These are phyloP conservation scores for Setaria viridis DNA, from an alignment of 202 grass and related monocot species.

Conservation along the genomic window DNA sequence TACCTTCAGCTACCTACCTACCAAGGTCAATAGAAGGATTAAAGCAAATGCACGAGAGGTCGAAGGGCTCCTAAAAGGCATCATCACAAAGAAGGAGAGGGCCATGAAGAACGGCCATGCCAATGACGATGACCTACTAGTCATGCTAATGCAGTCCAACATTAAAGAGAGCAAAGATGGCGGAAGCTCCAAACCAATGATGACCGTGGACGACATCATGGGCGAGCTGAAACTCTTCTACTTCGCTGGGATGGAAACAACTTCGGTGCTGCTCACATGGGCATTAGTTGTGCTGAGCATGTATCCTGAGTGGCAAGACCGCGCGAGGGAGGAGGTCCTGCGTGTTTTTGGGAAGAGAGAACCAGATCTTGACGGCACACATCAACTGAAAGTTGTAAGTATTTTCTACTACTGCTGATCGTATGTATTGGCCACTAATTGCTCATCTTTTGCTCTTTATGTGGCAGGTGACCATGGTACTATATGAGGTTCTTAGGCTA, in stretches of 20 bases:
- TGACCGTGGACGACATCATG: conserved; percentile 66
- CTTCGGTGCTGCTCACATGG: conserved; percentile 72
- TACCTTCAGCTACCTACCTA: conserved; percentile 51
- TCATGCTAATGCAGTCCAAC: conserved; percentile 69
- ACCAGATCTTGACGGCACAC: conserved; percentile 53
- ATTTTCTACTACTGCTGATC: neutral
- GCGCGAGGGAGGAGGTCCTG: conserved; percentile 62
- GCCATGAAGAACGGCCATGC: conserved; percentile 47
- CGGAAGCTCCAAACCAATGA: conserved; percentile 48
- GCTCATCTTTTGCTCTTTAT: neutral
- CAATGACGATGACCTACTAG: conserved; percentile 52
- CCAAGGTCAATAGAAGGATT: conserved; percentile 33
- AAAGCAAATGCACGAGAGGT: conserved; percentile 55
- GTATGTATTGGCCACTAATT: neutral
- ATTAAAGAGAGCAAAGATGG: conserved; percentile 45
- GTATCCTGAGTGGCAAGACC: conserved; percentile 69
- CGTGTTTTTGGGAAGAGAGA: conserved; percentile 47
- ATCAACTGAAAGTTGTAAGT: conserved; percentile 58
- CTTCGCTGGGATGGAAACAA: conserved; percentile 74
- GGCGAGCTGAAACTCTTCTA: conserved; percentile 78
- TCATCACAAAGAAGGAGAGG: conserved; percentile 57
- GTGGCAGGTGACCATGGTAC: conserved; percentile 58
- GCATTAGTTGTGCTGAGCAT: conserved; percentile 62
- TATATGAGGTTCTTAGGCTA: conserved; percentile 64
- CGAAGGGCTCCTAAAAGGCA: conserved; percentile 51